phyloP scores from a whole-genome alignment of 805 yeast genomes.

The Nakazawaea sp. region DNA sequence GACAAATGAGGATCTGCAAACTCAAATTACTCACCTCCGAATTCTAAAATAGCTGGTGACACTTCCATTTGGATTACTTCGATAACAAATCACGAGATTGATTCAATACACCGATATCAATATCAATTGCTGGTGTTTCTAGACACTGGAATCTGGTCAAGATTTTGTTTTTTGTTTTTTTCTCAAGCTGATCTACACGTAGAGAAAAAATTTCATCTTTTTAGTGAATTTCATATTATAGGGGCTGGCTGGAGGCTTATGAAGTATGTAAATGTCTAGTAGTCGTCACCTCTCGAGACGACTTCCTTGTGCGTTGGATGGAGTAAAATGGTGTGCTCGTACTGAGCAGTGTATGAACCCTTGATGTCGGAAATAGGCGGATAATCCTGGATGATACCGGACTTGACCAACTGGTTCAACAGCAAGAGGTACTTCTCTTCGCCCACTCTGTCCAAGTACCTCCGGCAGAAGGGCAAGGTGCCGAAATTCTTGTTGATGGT shows the following conservation, averaged over 20 bases:
- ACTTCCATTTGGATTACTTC: slow-evolving; percentile 55
- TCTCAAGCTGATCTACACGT: background rate
- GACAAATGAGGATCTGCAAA: no score
- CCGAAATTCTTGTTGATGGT: slow-evolving; percentile 82
- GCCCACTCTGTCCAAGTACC: slow-evolving; percentile 87
- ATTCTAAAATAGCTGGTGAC: slow-evolving; percentile 66
- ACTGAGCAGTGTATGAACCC: slow-evolving; percentile 94
- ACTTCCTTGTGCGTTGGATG: slow-evolving; percentile 93
- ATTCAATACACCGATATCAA: no score
- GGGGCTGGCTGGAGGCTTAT: no score
- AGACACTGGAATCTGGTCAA: no score
- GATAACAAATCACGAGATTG: no score
- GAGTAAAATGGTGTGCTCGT: slow-evolving; percentile 85
- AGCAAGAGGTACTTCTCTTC: slow-evolving; percentile 89
- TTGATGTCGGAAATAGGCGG: slow-evolving; percentile 83
- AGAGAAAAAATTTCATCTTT: background rate
- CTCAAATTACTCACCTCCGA: slow-evolving; percentile 54
- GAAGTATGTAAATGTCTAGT: slow-evolving; percentile 32
- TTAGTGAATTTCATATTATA: background rate
- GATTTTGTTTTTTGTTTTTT: no score
- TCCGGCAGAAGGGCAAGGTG: slow-evolving; percentile 92
- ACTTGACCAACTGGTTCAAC: slow-evolving; percentile 73
- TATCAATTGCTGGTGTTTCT: no score
- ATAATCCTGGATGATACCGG: slow-evolving; percentile 87
- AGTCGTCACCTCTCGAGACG: slow-evolving; percentile 93